These are phyloP conservation scores for Arachis hypogaea DNA, from an alignment of 306 rosid genomes.

Conservation along the genomic window DNA sequence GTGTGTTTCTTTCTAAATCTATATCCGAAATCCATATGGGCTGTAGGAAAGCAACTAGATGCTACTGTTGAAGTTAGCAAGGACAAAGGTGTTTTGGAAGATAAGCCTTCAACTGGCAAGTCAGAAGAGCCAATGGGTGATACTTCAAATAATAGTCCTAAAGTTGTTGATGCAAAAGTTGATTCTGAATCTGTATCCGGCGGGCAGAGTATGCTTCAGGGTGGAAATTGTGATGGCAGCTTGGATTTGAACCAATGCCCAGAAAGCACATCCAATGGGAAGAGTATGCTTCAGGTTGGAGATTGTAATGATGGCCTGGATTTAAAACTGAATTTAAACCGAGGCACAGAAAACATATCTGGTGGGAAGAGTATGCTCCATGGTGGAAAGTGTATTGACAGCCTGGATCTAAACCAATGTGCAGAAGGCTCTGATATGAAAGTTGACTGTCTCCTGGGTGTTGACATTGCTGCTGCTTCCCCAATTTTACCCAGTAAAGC, in stretches of 20 bases:
- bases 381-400: constrained; percentile 49
- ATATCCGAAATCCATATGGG: constrained; percentile 70
- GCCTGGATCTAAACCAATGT: constrained; percentile 34
- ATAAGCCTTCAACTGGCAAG: constrained; percentile 47
- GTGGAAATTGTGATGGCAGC: constrained; percentile 47
- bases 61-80: constrained; percentile 44
- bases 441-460: constrained; percentile 63
- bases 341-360: constrained; percentile 31
- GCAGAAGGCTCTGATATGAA: constrained; percentile 38
- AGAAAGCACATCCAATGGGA: constrained; percentile 35
- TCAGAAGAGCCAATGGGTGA: constrained; percentile 51
- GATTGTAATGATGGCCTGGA: constrained; percentile 38
- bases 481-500: constrained; percentile 57
- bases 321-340: constrained; percentile 6
- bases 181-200: constrained; percentile 50
- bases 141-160: constrained; percentile 37
- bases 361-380: constrained; percentile 41
- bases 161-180: constrained; percentile 36
- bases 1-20: constrained; percentile 65
- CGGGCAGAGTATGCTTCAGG: constrained; percentile 42
- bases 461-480: constrained; percentile 50
- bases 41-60: constrained; percentile 54
- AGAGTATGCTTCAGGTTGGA: constrained; percentile 46
- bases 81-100: constrained; percentile 68
- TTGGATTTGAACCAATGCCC: constrained; percentile 35